phyloP scores from a whole-genome alignment of 345 rosid species.

The Erucastrum elatum region DNA sequence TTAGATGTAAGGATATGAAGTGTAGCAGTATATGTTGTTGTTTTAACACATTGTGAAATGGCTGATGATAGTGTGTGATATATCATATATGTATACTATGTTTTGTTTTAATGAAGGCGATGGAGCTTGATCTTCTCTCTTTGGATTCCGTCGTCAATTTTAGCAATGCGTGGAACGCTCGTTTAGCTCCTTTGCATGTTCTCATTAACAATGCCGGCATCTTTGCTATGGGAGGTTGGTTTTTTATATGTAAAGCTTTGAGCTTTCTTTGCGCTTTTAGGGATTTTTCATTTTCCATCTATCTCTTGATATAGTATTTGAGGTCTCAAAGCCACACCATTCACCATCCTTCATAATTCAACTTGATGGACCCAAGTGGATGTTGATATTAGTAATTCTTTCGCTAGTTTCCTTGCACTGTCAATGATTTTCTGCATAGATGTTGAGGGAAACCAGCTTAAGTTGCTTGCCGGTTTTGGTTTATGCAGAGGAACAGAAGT shows the following conservation, averaged over 20 bases:
- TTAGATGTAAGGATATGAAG: not conserved
- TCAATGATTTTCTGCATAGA: not conserved
- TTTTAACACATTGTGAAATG: not conserved
- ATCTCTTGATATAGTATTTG: not conserved
- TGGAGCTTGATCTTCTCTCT: constrained; percentile 96
- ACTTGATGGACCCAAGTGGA: not conserved
- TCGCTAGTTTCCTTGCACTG: not conserved
- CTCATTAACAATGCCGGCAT: constrained; percentile 93
- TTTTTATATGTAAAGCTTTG: not conserved
- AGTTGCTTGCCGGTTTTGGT: constrained; percentile 10
- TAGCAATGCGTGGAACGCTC: constrained; percentile 69
- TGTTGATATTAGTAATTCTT: not conserved
- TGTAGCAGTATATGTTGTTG: not conserved
- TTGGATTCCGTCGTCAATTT: constrained; percentile 74
- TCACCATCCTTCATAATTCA: not conserved
- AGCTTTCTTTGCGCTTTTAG: not conserved
- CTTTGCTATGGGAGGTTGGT: constrained; percentile 90
- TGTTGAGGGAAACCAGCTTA: not conserved
- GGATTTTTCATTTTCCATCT: not conserved
- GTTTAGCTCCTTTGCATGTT: constrained; percentile 66
- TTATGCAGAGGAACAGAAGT: constrained; percentile 67
- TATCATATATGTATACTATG: not conserved
- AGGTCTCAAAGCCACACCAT: not conserved
- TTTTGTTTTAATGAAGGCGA: constrained; percentile 50
- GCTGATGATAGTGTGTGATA: not conserved